phyloP scores from a whole-genome alignment of 495 filamentous ascomycete species.

The Penicillium steckii region DNA sequence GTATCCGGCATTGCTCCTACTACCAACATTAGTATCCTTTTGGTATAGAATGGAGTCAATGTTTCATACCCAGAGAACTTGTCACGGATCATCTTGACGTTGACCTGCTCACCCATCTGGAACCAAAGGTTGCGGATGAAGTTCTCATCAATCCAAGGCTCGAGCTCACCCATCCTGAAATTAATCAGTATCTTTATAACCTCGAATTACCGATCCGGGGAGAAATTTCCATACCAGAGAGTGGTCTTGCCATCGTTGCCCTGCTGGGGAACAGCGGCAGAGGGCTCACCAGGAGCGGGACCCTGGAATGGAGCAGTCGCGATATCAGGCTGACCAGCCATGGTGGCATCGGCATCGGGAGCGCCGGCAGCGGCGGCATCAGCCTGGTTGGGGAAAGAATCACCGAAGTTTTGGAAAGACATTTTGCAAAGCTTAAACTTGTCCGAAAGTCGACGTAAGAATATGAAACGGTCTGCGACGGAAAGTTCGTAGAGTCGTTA shows the following conservation, averaged over 20 bases:
- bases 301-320: constrained; percentile 54
- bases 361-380: constrained; percentile 53
- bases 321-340: constrained; percentile 55
- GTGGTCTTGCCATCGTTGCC: constrained; percentile 74
- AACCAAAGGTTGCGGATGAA: constrained; percentile 95
- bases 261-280: constrained; percentile 52
- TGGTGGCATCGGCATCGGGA: constrained; percentile 50
- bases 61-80: constrained; percentile 94
- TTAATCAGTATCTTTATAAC: constrained; percentile 11
- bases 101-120: constrained; percentile 87
- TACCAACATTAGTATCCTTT: constrained; percentile 48
- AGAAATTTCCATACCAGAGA: constrained; percentile 60
- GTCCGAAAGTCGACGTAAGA: constrained; percentile 29
- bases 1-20: constrained; percentile 91
- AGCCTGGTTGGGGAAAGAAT: constrained; percentile 55
- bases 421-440: constrained; percentile 36
- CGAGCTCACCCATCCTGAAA: constrained; percentile 96
- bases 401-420: constrained; percentile 64
- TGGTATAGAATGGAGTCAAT: not conserved
- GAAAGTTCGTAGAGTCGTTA: constrained; percentile 44
- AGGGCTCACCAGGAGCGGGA: constrained; percentile 50
- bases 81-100: constrained; percentile 99
- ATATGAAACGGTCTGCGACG: constrained; percentile 41
- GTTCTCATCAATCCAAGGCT: constrained; percentile 98
- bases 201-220: not conserved